Conservation (phyloP, 208 protist species). For the Tritrichomonas musculus region DNA sequence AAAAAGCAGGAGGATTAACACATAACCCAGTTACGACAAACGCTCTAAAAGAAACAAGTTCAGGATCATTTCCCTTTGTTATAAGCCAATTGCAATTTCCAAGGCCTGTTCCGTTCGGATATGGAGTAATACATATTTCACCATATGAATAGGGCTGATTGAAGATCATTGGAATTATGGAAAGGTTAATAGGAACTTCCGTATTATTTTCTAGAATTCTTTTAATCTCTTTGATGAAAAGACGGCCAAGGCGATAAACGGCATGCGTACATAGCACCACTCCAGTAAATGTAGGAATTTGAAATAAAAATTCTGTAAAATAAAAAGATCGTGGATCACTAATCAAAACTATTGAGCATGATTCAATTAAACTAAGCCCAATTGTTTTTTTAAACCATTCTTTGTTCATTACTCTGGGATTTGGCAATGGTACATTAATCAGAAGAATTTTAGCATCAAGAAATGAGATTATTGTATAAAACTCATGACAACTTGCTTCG, state of each 20-base stretch:
- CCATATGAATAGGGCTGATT: neutral
- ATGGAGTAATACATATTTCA: neutral
- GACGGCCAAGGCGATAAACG: neutral
- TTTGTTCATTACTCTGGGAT: neutral
- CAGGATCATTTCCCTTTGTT: neutral
- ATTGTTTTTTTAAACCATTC: neutral
- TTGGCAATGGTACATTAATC: neutral
- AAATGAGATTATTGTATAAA: neutral
- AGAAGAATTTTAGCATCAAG: neutral
- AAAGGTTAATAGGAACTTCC: neutral
- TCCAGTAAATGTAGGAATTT: neutral
- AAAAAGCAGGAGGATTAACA: neutral
- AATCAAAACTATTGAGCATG: neutral
- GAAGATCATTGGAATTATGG: neutral
- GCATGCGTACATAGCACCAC: neutral
- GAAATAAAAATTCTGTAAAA: neutral
- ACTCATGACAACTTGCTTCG: neutral
- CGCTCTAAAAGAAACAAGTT: neutral
- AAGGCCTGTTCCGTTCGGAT: neutral
- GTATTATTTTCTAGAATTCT: neutral
- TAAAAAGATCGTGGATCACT: conserved; percentile 5
- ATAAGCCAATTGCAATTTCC: conserved; percentile 6
- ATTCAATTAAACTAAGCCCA: neutral
- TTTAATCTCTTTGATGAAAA: neutral
- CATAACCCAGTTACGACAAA: neutral